These are phyloP conservation scores for Phanerochaete carnosa DNA, from an alignment of 768 basidiomycete genomes.

Conservation along the genomic window DNA sequence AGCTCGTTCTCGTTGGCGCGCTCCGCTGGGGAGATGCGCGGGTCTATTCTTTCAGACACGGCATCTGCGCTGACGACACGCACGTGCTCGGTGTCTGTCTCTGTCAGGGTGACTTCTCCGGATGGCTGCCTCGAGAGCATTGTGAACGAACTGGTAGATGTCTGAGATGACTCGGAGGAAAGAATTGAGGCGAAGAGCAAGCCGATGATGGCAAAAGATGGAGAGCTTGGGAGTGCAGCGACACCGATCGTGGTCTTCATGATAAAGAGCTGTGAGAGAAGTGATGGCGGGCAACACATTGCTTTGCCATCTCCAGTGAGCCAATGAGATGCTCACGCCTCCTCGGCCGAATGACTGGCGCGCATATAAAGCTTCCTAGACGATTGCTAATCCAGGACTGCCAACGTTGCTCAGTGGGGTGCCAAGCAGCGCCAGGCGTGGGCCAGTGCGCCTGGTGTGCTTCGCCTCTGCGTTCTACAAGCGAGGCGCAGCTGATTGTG, in stretches of 20 bases:
- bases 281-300: not conserved
- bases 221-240: too few species aligned
- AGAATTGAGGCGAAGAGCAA: not conserved
- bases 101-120: constrained; percentile 12
- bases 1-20: constrained; percentile 29
- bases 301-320: not conserved
- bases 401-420: too few species aligned
- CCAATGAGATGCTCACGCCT: not conserved
- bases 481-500: too few species aligned
- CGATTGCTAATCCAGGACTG: too few species aligned
- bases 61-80: constrained; percentile 14
- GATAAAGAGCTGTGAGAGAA: not conserved
- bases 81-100: constrained; percentile 9
- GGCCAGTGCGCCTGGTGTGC: too few species aligned
- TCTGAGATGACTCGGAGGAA: not conserved
- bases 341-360: not conserved
- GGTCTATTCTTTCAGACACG: constrained; percentile 34
- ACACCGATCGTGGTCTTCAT: not conserved
- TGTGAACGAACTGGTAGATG: not conserved
- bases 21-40: constrained; percentile 31
- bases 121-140: constrained; percentile 4
- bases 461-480: too few species aligned
- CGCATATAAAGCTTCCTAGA: not conserved
- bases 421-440: too few species aligned
- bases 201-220: too few species aligned